A percentile compares a stretch with the other conserved stretches of the same genome.
These are phyloP conservation scores for Blastomyces gilchristii DNA, from an alignment of 2,329 filamentous ascomycete species.

Conservation along the genomic window DNA sequence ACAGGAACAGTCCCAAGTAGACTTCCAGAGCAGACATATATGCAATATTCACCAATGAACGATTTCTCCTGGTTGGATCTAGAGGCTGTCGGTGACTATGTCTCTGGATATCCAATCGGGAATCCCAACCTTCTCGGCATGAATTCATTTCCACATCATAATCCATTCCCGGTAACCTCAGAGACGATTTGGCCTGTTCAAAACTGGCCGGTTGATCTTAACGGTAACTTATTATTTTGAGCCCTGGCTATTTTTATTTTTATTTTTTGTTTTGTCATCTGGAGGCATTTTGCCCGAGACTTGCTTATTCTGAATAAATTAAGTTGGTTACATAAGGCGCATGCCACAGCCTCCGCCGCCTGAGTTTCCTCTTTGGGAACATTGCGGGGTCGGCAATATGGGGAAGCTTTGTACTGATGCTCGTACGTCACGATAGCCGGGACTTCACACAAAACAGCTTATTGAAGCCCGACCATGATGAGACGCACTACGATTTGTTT, in stretches of 20 bases:
- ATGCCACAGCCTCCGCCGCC: neutral
- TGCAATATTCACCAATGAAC: constrained; percentile 40
- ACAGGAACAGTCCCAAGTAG: constrained; percentile 21
- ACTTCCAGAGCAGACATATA: constrained; percentile 29
- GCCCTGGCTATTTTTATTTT: neutral
- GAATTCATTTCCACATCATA: constrained; percentile 27
- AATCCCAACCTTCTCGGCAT: constrained; percentile 26
- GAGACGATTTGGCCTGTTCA: constrained; percentile 30
- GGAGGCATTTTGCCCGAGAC: neutral
- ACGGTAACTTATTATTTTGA: constrained; percentile 24
- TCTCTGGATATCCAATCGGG: constrained; percentile 36
- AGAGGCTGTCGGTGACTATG: constrained; percentile 50
- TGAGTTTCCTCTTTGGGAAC: constrained; percentile 6
- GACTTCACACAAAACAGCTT: neutral
- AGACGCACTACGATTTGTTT: neutral
- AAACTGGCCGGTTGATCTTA: constrained; percentile 32
- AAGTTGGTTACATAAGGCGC: neutral
- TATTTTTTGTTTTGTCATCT: neutral
- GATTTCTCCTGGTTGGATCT: constrained; percentile 55
- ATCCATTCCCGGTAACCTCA: constrained; percentile 22
- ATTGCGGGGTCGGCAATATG: constrained; percentile 6
- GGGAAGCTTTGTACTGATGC: neutral
- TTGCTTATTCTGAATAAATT: neutral
- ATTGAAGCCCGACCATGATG: neutral
- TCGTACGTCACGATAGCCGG: neutral